Evolutionary conservation across 352 stramenopile species (phyloP).

Genomic region (Albugo candida): DNA sequence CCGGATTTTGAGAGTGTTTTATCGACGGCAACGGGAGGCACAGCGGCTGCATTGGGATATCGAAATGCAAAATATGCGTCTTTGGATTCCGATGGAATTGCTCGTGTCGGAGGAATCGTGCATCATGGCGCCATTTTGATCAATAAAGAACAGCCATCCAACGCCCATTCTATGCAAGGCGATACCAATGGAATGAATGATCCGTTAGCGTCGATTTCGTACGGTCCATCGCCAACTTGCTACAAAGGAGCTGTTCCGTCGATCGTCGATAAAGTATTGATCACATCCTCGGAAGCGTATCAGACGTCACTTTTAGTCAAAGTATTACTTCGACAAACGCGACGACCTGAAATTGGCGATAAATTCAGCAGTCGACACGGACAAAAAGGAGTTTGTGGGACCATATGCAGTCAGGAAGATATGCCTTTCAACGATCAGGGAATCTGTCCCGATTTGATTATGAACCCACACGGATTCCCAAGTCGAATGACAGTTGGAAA

Average conservation of each 20-base stretch:
- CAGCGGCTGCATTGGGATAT: slow-evolving; percentile 28
- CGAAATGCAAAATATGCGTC: slow-evolving; percentile 83
- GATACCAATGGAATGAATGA: slow-evolving; percentile 13
- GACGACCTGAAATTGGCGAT: slow-evolving; percentile 97
- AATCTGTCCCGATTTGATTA: slow-evolving; percentile 98
- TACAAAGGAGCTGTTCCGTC: slow-evolving; percentile 91
- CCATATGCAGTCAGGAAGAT: slow-evolving; percentile 90
- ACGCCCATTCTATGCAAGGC: slow-evolving; percentile 65
- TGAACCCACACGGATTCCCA: slow-evolving; percentile 99
- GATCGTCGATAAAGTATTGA: slow-evolving; percentile 97
- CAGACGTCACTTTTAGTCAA: slow-evolving; percentile 91
- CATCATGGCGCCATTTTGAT: slow-evolving; percentile 94
- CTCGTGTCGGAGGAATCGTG: slow-evolving; percentile 61
- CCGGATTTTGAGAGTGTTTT: slow-evolving; percentile 77
- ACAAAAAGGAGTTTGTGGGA: slow-evolving; percentile 98
- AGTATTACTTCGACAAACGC: slow-evolving; percentile 89
- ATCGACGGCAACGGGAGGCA: slow-evolving; percentile 10
- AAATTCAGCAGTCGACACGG: slow-evolving; percentile 99
- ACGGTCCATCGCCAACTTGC: slow-evolving; percentile 76
- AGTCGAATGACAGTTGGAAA: slow-evolving; percentile 99
- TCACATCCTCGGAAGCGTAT: slow-evolving; percentile 96
- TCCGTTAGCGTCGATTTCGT: slow-evolving; percentile 43
- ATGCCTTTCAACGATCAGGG: slow-evolving; percentile 99
- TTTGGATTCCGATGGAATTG: slow-evolving; percentile 95
- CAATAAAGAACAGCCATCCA: slow-evolving; percentile 95